phyloP scores from a whole-genome alignment of 1,284 basidiomycete species.

The Lentinula novae-zelandiae region DNA sequence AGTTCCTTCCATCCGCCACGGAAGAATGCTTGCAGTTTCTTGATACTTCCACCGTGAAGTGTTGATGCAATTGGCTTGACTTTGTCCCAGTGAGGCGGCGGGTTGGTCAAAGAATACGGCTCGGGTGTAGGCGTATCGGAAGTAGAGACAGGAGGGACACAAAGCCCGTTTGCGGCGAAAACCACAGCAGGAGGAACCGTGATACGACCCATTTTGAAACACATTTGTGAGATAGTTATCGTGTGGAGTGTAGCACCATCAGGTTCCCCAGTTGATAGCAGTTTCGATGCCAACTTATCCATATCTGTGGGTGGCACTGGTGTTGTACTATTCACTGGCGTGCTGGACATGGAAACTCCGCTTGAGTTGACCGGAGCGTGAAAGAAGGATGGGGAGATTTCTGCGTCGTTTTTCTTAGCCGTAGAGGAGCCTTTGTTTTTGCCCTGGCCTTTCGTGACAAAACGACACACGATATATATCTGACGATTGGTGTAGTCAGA shows the following conservation, averaged over 20 bases:
- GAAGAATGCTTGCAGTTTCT: slow-evolving; percentile 40
- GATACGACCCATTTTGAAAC: slow-evolving; percentile 73
- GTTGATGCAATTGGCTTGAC: slow-evolving; percentile 36
- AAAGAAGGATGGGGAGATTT: neutral
- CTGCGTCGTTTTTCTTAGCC: neutral
- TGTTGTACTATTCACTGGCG: neutral
- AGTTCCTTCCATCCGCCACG: slow-evolving; percentile 55
- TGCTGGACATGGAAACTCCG: slow-evolving; percentile 5
- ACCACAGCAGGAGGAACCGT: slow-evolving; percentile 70
- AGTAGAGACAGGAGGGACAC: slow-evolving; percentile 24
- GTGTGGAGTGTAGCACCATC: slow-evolving; percentile 69
- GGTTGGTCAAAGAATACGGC: slow-evolving; percentile 39
- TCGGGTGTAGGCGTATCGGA: neutral
- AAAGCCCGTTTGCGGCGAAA: slow-evolving; percentile 52
- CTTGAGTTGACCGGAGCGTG: slow-evolving; percentile 1
- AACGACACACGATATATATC: slow-evolving; percentile 29
- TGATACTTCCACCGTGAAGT: slow-evolving; percentile 33
- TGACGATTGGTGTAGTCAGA: slow-evolving; percentile 7
- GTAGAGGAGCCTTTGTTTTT: neutral
- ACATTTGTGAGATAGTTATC: slow-evolving; percentile 62
- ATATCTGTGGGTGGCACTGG: neutral
- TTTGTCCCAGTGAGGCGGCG: slow-evolving; percentile 50
- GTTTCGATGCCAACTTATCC: neutral
- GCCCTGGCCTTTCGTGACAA: slow-evolving; percentile 21
- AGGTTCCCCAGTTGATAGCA: slow-evolving; percentile 30